A percentile compares a stretch with the other conserved stretches of the same genome.
Conservation (phyloP, 805 yeast species). For the Monosporozyma solicola region DNA sequence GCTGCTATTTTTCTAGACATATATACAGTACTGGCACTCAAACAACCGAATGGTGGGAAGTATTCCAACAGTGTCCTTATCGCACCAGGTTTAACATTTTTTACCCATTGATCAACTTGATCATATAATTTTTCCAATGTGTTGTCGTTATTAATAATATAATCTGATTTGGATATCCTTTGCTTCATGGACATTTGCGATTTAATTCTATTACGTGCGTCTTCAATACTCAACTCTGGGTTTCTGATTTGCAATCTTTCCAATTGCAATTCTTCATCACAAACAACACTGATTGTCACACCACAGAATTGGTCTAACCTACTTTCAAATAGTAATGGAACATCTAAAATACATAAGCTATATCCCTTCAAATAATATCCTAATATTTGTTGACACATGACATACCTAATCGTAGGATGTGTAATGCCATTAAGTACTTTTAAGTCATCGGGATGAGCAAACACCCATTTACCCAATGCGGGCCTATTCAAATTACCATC, state of each 20-base stretch:
- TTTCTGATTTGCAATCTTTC: slow-evolving; percentile 59
- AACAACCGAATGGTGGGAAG: slow-evolving; percentile 35
- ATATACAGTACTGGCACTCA: slow-evolving; percentile 25
- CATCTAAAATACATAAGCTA: slow-evolving; percentile 66
- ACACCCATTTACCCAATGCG: slow-evolving; percentile 70
- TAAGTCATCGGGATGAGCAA: slow-evolving; percentile 55
- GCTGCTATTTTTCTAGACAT: slow-evolving; percentile 16
- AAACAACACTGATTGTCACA: slow-evolving; percentile 54
- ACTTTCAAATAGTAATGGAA: slow-evolving; percentile 83
- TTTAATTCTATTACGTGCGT: slow-evolving; percentile 61
- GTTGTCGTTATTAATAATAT: slow-evolving; percentile 55
- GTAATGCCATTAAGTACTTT: slow-evolving; percentile 59
- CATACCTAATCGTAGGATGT: slow-evolving; percentile 73
- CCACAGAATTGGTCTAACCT: slow-evolving; percentile 67
- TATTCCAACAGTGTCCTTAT: slow-evolving; percentile 27
- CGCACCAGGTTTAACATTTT: slow-evolving; percentile 32
- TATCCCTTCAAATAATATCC: slow-evolving; percentile 50
- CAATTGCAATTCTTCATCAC: slow-evolving; percentile 49
- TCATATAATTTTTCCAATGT: slow-evolving; percentile 36
- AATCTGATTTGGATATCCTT: slow-evolving; percentile 53
- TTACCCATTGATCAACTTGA: slow-evolving; percentile 36
- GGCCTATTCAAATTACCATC: slow-evolving; percentile 52
- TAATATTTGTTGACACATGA: slow-evolving; percentile 50
- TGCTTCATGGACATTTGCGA: slow-evolving; percentile 65
- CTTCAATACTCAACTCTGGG: slow-evolving; percentile 51